Evolutionary conservation across 2,329 filamentous ascomycete species (phyloP), one percentile per base, ranked within the genome.

Genomic region (Fusarium coicis): DNA sequence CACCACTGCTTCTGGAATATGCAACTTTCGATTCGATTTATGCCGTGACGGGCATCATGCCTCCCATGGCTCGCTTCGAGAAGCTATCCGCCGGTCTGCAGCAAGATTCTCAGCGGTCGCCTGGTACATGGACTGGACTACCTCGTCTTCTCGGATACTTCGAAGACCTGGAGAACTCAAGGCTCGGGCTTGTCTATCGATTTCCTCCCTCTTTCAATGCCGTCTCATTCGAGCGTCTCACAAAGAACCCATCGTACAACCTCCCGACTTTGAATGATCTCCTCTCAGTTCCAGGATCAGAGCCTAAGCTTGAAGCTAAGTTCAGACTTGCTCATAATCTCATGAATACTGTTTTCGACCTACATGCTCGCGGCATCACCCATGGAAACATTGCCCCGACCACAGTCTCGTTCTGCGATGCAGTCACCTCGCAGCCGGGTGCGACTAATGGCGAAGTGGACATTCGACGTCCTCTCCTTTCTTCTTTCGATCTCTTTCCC

Each of bases 281-380:
- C 16, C 83, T 92, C 0, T 82, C 81, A 4, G 80, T 83, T 21
- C 84, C 86, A 2, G 84, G 85, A 56, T 87, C 87, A 40, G 90
- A 92, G 76, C 92, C 92, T 1, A 88, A 89, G 40, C 84, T 95
- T 1, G 93, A 96, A 81, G 91, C 92, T 65, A 93, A 93, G 76
- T 95, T 94, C 77, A 88, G 91, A 19, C 85, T 96, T 56, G 93
- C 93, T 7, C 87, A 92, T 59, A 93, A 93, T 72, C 85, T 95
- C 7, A 89, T 89, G 37, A 91, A 91, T 72, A 93, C 92, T 7
- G 87, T 95, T 39, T 93, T 93, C 76, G 91, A 93, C 72, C 85
- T 95, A 80, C 93, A 95, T 78, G 87, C 88, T 5, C 87, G 91
- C 44, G 89, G 90, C 19, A 88, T 94, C 58, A 88, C 87, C 1